Evolutionary conservation across 768 basidiomycete genomes (phyloP).

Genomic region (Mycena capillaripes): DNA sequence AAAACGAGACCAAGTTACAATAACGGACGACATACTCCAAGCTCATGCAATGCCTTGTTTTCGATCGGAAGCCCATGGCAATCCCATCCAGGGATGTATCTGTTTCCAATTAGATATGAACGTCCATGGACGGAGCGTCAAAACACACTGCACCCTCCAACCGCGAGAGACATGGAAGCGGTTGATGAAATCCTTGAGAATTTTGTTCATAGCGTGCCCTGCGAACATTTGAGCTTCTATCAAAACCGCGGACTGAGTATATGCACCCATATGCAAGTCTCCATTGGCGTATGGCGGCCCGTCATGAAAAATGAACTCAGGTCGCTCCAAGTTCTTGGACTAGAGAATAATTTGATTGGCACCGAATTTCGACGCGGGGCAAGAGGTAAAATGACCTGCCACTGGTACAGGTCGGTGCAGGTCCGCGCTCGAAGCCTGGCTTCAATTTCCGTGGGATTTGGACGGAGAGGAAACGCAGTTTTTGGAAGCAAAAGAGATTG

Average conservation of each 20-base stretch:
- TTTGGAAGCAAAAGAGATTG: conserved; percentile 85
- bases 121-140: not conserved
- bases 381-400: conserved; percentile 68
- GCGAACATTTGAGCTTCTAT: not conserved
- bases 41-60: conserved; percentile 87
- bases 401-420: conserved; percentile 80
- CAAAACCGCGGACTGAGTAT: conserved; percentile 30
- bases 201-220: conserved; percentile 98
- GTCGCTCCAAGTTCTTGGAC: conserved; percentile 76
- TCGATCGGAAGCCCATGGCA: conserved; percentile 98
- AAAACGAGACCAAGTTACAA: not conserved
- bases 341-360: conserved; percentile 44
- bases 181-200: conserved; percentile 95
- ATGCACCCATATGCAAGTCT: conserved; percentile 90
- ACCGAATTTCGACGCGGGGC: not conserved
- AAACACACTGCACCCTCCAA: conserved; percentile 81
- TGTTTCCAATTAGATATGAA: conserved; percentile 46
- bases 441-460: conserved; percentile 75
- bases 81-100: conserved; percentile 97
- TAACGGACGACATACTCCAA: conserved; percentile 64
- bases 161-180: conserved; percentile 88
- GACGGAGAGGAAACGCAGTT: conserved; percentile 80
- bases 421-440: conserved; percentile 70
- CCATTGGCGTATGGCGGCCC: conserved; percentile 99
- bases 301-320: conserved; percentile 90